phyloP scores from a whole-genome alignment of 352 stramenopile species.

The Globisporangium alternatum region DNA sequence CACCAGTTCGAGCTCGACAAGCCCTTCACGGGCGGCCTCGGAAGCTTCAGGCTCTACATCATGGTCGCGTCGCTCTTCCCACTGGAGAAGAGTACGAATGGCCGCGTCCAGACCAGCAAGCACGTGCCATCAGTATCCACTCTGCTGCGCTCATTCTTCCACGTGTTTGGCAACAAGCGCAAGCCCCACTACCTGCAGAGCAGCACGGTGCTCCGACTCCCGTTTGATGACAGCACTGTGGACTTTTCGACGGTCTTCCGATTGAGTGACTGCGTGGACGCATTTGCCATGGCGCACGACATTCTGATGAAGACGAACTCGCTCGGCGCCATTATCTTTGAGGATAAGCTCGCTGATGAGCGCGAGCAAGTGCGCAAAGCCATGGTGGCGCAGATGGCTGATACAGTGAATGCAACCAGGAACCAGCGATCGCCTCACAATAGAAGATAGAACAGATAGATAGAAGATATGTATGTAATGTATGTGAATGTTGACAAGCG shows the following conservation, averaged over 20 bases:
- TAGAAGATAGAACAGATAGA: slow-evolving; percentile 1
- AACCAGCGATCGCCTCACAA: background rate
- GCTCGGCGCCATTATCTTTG: slow-evolving; percentile 62
- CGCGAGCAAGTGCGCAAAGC: slow-evolving; percentile 32
- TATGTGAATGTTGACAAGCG: background rate
- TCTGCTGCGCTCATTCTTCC: slow-evolving; percentile 56
- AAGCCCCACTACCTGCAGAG: slow-evolving; percentile 45
- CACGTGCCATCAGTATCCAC: slow-evolving; percentile 17
- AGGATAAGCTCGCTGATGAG: slow-evolving; percentile 36
- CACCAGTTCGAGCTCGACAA: slow-evolving; percentile 80
- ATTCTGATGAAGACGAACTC: slow-evolving; percentile 45
- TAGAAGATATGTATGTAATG: background rate
- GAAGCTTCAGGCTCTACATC: slow-evolving; percentile 78
- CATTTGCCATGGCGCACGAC: slow-evolving; percentile 65
- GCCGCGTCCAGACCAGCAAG: background rate
- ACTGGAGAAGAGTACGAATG: slow-evolving; percentile 12
- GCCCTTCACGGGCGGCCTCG: slow-evolving; percentile 70
- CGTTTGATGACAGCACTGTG: slow-evolving; percentile 33
- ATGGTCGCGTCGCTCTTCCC: slow-evolving; percentile 76
- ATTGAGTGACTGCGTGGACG: slow-evolving; percentile 59
- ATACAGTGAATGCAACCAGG: background rate
- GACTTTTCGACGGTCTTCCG: slow-evolving; percentile 68
- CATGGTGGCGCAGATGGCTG: slow-evolving; percentile 2
- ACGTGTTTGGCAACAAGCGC: slow-evolving; percentile 64
- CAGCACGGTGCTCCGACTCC: slow-evolving; percentile 45